Conservation (phyloP, 345 rosid species). For the Atalantia buxifolia region DNA sequence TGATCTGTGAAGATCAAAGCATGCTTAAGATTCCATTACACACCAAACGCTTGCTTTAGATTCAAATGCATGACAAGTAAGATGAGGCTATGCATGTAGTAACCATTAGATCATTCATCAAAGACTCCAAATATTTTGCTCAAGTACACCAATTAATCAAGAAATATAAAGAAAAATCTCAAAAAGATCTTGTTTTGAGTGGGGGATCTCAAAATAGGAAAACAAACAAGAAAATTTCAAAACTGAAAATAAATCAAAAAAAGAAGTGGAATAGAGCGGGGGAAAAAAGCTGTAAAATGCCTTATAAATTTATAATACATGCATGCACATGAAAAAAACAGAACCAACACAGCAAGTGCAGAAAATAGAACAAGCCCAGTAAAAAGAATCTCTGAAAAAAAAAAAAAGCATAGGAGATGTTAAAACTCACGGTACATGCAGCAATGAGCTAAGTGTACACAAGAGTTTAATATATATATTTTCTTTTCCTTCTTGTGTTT, state of each 20-base stretch:
- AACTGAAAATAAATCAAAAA: neutral
- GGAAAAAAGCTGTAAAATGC: neutral
- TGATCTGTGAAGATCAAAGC: conserved; percentile 14
- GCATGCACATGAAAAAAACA: conserved; percentile 25
- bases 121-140: neutral
- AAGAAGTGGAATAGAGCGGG: neutral
- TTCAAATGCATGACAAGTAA: conserved; percentile 1
- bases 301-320: conserved; percentile 9
- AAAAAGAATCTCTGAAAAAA: neutral
- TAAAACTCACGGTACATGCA: conserved; percentile 24
- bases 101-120: conserved; percentile 1
- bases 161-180: neutral
- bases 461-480: no score
- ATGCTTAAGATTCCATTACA: neutral
- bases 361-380: neutral
- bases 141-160: neutral
- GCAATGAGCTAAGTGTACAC: neutral
- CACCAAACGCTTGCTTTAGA: neutral
- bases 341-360: neutral
- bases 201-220: conserved; percentile 12
- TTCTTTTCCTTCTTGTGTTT: neutral
- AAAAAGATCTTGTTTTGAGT: conserved; percentile 8
- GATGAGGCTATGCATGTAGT: conserved; percentile 11
- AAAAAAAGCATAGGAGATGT: neutral
- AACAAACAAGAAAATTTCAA: neutral